These are phyloP conservation scores for Entomortierella parvispora DNA, from an alignment of 192 early-diverging fungal genomes.

Conservation along the genomic window DNA sequence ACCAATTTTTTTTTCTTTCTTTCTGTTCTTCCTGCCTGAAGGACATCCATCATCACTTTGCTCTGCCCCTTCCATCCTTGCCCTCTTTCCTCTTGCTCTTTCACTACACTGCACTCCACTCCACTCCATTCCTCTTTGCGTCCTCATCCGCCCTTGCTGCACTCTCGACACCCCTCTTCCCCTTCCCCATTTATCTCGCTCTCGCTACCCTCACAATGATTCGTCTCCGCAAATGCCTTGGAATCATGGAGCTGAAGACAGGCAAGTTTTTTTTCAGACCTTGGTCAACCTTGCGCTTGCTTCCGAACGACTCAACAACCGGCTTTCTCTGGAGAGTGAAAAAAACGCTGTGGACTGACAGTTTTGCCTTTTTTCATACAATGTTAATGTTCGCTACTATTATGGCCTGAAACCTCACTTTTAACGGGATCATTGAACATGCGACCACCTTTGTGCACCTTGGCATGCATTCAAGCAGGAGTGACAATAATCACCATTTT, in stretches of 20 bases:
- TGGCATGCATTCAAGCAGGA: conserved; percentile 5
- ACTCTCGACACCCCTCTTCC: not conserved
- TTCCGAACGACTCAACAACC: too few relatives aligned
- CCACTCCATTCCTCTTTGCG: not conserved
- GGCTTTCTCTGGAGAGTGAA: too few relatives aligned
- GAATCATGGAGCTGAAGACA: conserved; percentile 50
- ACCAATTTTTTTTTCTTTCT: too few relatives aligned
- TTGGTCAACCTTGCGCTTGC: too few relatives aligned
- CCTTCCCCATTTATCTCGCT: not conserved
- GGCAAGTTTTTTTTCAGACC: conserved; percentile 22
- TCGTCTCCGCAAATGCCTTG: conserved; percentile 47
- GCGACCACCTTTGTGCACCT: not conserved
- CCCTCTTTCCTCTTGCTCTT: not conserved
- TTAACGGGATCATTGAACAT: too few relatives aligned
- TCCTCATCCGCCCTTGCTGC: not conserved
- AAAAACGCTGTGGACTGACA: too few relatives aligned
- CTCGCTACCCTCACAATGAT: conserved; percentile 24
- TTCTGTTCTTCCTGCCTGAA: not conserved
- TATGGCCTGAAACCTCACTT: too few relatives aligned
- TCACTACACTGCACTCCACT: not conserved
- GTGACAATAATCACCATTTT: conserved; percentile 50
- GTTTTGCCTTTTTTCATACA: too few relatives aligned
- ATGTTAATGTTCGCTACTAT: too few relatives aligned
- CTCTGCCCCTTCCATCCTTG: not conserved
- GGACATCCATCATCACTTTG: not conserved